Conservation (phyloP, 1,284 basidiomycete species). For the Papiliotrema laurentii region DNA sequence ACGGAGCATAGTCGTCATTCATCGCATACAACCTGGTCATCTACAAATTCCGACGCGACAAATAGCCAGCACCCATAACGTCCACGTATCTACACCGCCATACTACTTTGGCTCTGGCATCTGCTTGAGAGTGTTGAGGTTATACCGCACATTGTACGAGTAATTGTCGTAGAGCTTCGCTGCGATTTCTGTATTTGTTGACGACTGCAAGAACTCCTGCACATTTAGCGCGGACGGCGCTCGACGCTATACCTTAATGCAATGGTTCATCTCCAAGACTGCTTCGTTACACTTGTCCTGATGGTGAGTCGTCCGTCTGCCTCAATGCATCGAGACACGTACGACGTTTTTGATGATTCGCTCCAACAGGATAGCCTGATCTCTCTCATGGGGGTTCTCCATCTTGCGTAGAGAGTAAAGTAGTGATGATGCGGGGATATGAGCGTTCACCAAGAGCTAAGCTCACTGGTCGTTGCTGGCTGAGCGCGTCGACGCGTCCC, state of each 20-base stretch:
- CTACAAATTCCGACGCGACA: too few relatives aligned
- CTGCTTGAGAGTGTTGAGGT: conserved; percentile 59
- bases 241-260: conserved; percentile 34
- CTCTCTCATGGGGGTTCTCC: conserved; percentile 88
- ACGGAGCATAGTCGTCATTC: not conserved
- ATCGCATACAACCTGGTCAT: too few relatives aligned
- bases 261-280: conserved; percentile 45
- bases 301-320: not conserved
- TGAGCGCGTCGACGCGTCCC: too few relatives aligned
- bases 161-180: conserved; percentile 75
- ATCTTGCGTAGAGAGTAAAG: too few relatives aligned
- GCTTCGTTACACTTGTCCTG: conserved; percentile 49
- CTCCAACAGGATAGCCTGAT: conserved; percentile 81
- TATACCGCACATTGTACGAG: conserved; percentile 78
- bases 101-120: conserved; percentile 35
- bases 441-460: too few relatives aligned
- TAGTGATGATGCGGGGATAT: too few relatives aligned
- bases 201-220: conserved; percentile 39
- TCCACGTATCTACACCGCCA: not conserved
- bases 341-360: conserved; percentile 87
- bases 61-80: not conserved
- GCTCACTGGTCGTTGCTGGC: too few relatives aligned
- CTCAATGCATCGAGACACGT: conserved; percentile 38
- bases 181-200: conserved; percentile 58
- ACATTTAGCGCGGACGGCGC: not conserved